Conservation (phyloP, 352 stramenopile species). For the Phytophthora idaei region DNA sequence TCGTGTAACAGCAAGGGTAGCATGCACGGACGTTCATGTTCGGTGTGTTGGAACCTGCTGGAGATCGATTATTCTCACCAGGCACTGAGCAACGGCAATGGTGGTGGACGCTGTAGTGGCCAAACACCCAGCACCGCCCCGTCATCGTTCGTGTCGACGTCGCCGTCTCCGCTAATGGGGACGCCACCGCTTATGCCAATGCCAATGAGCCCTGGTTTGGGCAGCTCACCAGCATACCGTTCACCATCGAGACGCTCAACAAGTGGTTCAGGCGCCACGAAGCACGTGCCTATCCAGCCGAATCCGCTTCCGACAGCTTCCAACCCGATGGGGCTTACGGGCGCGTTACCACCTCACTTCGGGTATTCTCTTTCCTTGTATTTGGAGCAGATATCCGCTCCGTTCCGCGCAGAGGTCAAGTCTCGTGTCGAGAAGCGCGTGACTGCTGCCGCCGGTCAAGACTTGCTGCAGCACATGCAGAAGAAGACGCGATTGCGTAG, state of each 20-base stretch:
- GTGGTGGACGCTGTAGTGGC: conserved; percentile 11
- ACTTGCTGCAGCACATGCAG: conserved; percentile 84
- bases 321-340: conserved; percentile 71
- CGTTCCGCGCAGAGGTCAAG: conserved; percentile 74
- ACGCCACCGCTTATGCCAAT: conserved; percentile 29
- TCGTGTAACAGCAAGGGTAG: conserved; percentile 56
- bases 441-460: conserved; percentile 68
- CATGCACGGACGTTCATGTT: conserved; percentile 51
- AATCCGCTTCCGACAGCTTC: conserved; percentile 76
- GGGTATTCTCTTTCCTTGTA: conserved; percentile 72
- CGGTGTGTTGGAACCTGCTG: conserved; percentile 64
- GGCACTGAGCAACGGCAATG: conserved; percentile 40
- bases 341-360: conserved; percentile 59
- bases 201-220: conserved; percentile 22
- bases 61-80: conserved; percentile 78
- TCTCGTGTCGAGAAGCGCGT: conserved; percentile 80
- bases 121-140: conserved; percentile 26
- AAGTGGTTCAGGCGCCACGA: conserved; percentile 25
- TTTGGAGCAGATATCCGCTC: conserved; percentile 70
- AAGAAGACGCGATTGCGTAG: conserved; percentile 82
- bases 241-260: conserved; percentile 29
- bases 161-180: conserved; percentile 25
- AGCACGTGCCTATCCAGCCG: conserved; percentile 79
- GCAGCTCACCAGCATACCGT: conserved; percentile 26
- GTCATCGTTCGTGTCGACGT: conserved; percentile 30